phyloP scores from a whole-genome alignment of 2,329 filamentous ascomycete genomes.

The Nemania bipapillata region DNA sequence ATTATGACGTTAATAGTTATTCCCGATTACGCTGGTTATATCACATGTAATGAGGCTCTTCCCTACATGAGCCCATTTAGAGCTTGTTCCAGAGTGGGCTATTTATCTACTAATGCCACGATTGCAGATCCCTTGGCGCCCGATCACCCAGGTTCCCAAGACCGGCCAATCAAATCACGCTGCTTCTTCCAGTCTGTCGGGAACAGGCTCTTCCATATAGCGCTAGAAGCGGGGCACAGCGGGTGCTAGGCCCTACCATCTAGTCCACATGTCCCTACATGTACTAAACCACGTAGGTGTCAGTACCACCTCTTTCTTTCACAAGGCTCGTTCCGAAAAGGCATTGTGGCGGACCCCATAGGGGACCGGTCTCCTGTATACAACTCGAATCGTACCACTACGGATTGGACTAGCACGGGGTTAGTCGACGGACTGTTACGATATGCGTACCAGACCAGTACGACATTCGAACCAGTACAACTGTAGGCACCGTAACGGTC shows the following conservation, averaged over 20 bases:
- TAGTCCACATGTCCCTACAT: neutral
- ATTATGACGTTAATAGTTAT: too few relatives aligned
- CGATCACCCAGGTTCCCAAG: neutral
- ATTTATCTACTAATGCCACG: neutral
- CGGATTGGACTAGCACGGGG: too few relatives aligned
- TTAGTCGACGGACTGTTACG: too few relatives aligned
- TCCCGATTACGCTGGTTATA: too few relatives aligned
- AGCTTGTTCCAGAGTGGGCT: neutral
- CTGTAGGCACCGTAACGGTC: too few relatives aligned
- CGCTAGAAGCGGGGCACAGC: slow-evolving; percentile 1
- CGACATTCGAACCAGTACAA: too few relatives aligned
- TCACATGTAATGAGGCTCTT: too few relatives aligned
- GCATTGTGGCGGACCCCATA: neutral
- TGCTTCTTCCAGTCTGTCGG: slow-evolving; percentile 5
- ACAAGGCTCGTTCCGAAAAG: slow-evolving; percentile 18
- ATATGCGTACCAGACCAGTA: too few relatives aligned
- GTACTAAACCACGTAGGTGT: neutral
- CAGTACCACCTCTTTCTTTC: slow-evolving; percentile 1
- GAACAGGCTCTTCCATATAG: neutral
- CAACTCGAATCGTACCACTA: neutral
- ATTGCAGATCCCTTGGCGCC: neutral
- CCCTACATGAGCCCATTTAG: too few relatives aligned
- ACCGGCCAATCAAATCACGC: slow-evolving; percentile 19
- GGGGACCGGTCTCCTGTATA: neutral
- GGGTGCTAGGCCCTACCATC: slow-evolving; percentile 19